These are phyloP conservation scores for Xylaria palmicola DNA, from an alignment of 495 filamentous ascomycete species.

Conservation along the genomic window DNA sequence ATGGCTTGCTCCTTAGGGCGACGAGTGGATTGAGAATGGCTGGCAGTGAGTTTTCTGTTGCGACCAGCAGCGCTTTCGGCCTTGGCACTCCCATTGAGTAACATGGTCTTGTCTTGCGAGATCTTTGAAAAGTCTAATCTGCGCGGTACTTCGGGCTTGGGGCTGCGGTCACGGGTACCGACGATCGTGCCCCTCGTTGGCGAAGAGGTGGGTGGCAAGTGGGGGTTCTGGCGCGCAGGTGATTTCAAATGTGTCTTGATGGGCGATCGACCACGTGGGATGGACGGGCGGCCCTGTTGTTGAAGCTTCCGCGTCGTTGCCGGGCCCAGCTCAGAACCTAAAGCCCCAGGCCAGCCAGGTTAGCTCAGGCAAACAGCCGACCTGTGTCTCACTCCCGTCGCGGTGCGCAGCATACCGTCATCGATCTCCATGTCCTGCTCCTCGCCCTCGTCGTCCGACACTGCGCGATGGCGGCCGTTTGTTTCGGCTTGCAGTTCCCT, in stretches of 20 bases:
- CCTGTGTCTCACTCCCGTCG: neutral
- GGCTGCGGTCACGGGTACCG: slow-evolving; percentile 21
- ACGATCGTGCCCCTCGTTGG: slow-evolving; percentile 34
- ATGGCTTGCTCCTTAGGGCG: slow-evolving; percentile 23
- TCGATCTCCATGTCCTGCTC: slow-evolving; percentile 38
- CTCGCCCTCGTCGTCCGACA: slow-evolving; percentile 30
- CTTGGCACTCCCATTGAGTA: slow-evolving; percentile 25
- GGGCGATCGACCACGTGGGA: slow-evolving; percentile 51
- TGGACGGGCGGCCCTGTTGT: slow-evolving; percentile 30
- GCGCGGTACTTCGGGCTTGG: slow-evolving; percentile 33
- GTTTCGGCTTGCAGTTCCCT: slow-evolving; percentile 48
- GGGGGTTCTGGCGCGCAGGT: slow-evolving; percentile 51
- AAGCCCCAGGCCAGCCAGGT: slow-evolving; percentile 6
- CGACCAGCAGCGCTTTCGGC: slow-evolving; percentile 18
- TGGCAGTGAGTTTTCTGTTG: slow-evolving; percentile 15
- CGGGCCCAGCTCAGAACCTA: slow-evolving; percentile 32
- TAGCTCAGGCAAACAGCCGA: slow-evolving; percentile 1
- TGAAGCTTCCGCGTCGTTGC: slow-evolving; percentile 27
- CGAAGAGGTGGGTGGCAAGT: slow-evolving; percentile 44
- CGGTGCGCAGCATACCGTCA: slow-evolving; percentile 25
- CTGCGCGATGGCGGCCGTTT: slow-evolving; percentile 23
- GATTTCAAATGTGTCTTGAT: slow-evolving; percentile 57
- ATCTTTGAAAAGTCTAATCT: slow-evolving; percentile 42
- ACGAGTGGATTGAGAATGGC: slow-evolving; percentile 15
- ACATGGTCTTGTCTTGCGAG: slow-evolving; percentile 13